Base-by-base conservation (phyloP, 768 basidiomycete genomes). In the Rickenella mellea region DNA sequence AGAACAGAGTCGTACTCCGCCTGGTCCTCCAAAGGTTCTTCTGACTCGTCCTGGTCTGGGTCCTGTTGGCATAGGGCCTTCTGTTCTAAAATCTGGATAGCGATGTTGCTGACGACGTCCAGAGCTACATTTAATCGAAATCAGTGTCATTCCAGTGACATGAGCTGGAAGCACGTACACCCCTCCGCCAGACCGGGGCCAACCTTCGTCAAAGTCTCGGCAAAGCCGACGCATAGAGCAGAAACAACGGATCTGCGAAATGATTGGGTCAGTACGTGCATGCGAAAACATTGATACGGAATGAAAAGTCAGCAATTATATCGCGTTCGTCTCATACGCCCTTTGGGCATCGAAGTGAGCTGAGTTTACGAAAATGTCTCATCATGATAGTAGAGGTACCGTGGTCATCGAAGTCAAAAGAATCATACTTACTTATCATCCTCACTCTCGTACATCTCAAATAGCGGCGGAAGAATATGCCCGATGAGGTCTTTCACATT, bases 1-100 rank as follows among this genome's bases (percentile, higher is more conserved):
- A 99, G 73, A 42, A 96, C 87, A 3, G 93, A 88, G 58, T 99
- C 96, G 58, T 91, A 94, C 66, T 99, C 96, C 1, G 93, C 92
- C 54, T 85, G 83, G 48, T 89, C 88, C 58, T 89, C 87, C 6
- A 81, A 83, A 20, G 82, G 83, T 52, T 88, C 87, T 20, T 86
- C 86, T 4, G 73, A 74, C 49, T 90, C 88, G 50, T 91, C 91
- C 49, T 87, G 85, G 56, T 94, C 92, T 36, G 92, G 90, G 55
- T 94, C 91, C 60, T 92, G 85, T 61, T 99, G 96, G 66, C 94
- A 98, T 51, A 90, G 74, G 0, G 92, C 88, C 65, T 94, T 96
- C 62, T 91, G 85, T 58, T 92, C 88, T 32, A 99, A 71, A 50
- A 99, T 79, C 54, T 89, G 80, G 42, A 81, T 66, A 35, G 89